phyloP scores from a whole-genome alignment of 1,284 basidiomycete species.

The Ustanciosporium gigantosporum region DNA sequence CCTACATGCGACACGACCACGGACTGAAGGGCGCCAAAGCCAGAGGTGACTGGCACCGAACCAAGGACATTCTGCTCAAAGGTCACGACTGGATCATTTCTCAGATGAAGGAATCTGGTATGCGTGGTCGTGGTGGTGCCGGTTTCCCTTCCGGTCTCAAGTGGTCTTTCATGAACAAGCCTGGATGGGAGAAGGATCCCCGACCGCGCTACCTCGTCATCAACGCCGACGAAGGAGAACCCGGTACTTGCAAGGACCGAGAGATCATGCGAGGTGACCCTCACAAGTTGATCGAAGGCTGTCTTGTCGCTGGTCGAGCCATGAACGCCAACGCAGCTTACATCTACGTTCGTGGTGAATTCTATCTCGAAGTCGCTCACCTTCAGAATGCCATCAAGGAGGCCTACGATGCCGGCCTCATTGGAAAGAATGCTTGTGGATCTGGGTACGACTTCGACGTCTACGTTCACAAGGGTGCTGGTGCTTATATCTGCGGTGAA shows the following conservation, averaged over 20 bases:
- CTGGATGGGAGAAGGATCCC: conserved; percentile 92
- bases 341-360: conserved; percentile 99
- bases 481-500: conserved; percentile 98
- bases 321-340: conserved; percentile 99
- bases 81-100: conserved; percentile 98
- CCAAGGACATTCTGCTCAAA: conserved; percentile 91
- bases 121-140: conserved; percentile 93
- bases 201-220: conserved; percentile 94
- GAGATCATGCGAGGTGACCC: conserved; percentile 98
- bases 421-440: conserved; percentile 90
- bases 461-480: conserved; percentile 93
- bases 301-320: conserved; percentile 91
- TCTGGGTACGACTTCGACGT: conserved; percentile 94
- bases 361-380: conserved; percentile 90
- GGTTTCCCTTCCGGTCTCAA: conserved; percentile 97
- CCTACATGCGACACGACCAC: conserved; percentile 60
- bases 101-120: conserved; percentile 90
- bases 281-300: conserved; percentile 97
- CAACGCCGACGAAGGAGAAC: conserved; percentile 98
- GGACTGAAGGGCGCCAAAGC: conserved; percentile 66
- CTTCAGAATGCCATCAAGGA: conserved; percentile 93
- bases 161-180: conserved; percentile 98
- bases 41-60: conserved; percentile 96
- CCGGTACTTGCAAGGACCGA: conserved; percentile 97
- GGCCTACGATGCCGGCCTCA: conserved; percentile 86